A percentile compares a stretch with the other conserved stretches of the same genome.
Evolutionary conservation across 345 rosid species (phyloP).

Genomic region (Eucalyptus cladocalyx): DNA sequence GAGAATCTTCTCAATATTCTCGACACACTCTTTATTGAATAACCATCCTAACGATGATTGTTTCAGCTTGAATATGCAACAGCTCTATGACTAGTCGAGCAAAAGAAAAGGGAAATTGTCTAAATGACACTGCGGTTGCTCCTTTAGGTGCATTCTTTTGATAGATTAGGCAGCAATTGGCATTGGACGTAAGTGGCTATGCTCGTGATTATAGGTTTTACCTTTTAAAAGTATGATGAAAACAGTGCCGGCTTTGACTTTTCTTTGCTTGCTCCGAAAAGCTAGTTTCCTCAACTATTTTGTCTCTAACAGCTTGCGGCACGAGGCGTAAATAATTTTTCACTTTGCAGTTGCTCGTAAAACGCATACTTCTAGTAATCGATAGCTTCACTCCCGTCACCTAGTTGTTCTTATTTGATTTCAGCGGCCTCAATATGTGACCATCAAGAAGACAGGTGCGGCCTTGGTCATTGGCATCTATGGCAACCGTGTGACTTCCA

Average conservation of each 20-base stretch:
- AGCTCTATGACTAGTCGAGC: not conserved
- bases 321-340: not conserved
- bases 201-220: not conserved
- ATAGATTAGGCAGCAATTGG: not conserved
- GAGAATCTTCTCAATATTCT: not conserved
- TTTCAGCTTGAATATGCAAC: not conserved
- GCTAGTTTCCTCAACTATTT: not conserved
- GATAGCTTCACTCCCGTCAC: not conserved
- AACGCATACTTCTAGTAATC: not conserved
- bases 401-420: not conserved
- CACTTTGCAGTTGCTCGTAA: not conserved
- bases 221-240: not conserved
- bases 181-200: not conserved
- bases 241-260: not conserved
- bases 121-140: not conserved
- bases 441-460: not conserved
- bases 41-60: not conserved
- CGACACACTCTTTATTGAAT: not conserved
- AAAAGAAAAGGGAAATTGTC: not conserved
- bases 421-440: not conserved
- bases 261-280: not conserved
- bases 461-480: not conserved
- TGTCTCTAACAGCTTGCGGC: not conserved
- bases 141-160: not conserved
- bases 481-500: fast-evolving